Evolutionary conservation across 257 asterid genomes (phyloP), one percentile per base, ranked within the genome.

Genomic region (Anisodus acutangulus): DNA sequence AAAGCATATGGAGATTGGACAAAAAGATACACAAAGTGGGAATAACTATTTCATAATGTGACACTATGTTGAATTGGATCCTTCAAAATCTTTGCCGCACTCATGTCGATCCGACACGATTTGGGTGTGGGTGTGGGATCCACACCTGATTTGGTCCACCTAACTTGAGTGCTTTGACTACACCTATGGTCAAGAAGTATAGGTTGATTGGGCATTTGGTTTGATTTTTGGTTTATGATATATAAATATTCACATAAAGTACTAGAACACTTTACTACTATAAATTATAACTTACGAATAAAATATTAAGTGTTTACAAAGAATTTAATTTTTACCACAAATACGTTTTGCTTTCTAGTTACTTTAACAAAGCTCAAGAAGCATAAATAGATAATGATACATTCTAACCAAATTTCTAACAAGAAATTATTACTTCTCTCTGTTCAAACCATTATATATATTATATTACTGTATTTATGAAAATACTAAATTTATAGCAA

Each of bases 81-180:
- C 47, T 37, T 68, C 53, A 68, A 39, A 39, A 37, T 37, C 51
- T 39, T 7, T n/a, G 3, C 26, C 6, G 8, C 78, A 68, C n/a
- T 13, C 53, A 68, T 68, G 78, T 68, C 74, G 15, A 64, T 37
- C n/a, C 22, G 17, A 67, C 41, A n/a, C 11, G 11, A 67, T 67
- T 35, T 13, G 78, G 74, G 49, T 67, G n/a, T 66, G 72, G 47
- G 10, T 35, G 51, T 39, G 78, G 53, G 78, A 68, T 68, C 78
- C n/a, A 11, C 7, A 37, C 78, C 13, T 1, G 4, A 17, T 59
- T 39, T 16, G 26, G 12, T 39, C 26, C 37, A 37, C 78, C 26
- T 68, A 68, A 13, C 53, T 9, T 9, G 78, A 7, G 78, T 68
- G 78, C 76, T 16, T 68, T 39, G 78, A 37, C 26, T 31, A 68